A percentile compares a stretch with the other conserved stretches of the same genome.
Evolutionary conservation across 805 yeast species (phyloP).

Genomic region (Metschnikowia proteae): DNA sequence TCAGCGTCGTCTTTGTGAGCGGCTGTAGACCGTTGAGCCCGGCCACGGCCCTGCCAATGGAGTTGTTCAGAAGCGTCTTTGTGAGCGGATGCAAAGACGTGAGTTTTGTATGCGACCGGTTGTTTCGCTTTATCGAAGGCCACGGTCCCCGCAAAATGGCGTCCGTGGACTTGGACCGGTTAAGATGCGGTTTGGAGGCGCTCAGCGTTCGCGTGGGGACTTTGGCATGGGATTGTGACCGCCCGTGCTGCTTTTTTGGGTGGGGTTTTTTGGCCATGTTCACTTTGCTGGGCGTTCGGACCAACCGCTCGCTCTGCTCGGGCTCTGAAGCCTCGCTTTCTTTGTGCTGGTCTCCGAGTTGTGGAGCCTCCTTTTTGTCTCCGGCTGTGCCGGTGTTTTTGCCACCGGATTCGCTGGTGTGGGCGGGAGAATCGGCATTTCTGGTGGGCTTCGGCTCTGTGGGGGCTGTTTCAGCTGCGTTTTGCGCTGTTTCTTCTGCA

Average conservation of each 20-base stretch:
- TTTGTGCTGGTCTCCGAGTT: background rate
- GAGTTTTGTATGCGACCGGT: constrained; percentile 36
- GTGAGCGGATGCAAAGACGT: constrained; percentile 17
- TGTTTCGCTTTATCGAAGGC: constrained; percentile 29
- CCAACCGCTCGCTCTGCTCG: background rate
- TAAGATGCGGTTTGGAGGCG: constrained; percentile 25
- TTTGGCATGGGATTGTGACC: constrained; percentile 16
- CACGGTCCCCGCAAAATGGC: constrained; percentile 27
- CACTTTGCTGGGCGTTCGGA: background rate
- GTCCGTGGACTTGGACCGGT: constrained; percentile 41
- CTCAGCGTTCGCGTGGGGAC: constrained; percentile 9
- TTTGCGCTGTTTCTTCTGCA: background rate
- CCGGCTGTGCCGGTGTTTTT: background rate
- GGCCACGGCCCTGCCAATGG: constrained; percentile 8
- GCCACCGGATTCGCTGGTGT: too few relatives aligned
- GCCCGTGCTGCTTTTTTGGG: constrained; percentile 10
- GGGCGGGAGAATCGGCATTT: too few relatives aligned
- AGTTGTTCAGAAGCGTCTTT: constrained; percentile 17
- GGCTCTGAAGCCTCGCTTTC: background rate
- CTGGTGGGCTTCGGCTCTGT: too few relatives aligned
- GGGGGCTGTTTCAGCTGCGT: background rate
- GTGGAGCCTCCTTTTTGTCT: background rate
- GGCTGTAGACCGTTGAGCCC: constrained; percentile 12
- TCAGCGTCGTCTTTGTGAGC: constrained; percentile 18
- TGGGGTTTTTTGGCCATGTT: constrained; percentile 2